Conservation (phyloP, 2,329 filamentous ascomycete species). For the Pseudonectria foliicola region DNA sequence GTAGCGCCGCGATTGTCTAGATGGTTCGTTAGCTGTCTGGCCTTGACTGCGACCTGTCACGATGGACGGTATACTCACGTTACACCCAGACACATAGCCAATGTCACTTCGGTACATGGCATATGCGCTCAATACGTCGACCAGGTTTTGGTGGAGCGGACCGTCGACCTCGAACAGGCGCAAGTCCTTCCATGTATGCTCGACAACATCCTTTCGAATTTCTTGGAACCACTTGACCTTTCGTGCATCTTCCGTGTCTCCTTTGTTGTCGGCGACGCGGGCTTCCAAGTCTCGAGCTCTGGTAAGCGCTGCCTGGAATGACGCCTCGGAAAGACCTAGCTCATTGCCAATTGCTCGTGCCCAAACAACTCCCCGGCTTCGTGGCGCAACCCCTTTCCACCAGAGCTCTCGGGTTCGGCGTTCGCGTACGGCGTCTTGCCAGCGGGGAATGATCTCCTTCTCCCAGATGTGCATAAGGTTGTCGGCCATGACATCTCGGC, state of each 20-base stretch:
- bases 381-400: constrained; percentile 72
- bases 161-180: constrained; percentile 62
- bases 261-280: constrained; percentile 44
- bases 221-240: constrained; percentile 55
- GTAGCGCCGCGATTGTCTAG: constrained; percentile 63
- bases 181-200: constrained; percentile 62
- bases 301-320: constrained; percentile 63
- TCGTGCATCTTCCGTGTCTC: constrained; percentile 45
- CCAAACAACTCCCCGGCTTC: constrained; percentile 65
- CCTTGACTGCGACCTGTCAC: constrained; percentile 3
- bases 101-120: constrained; percentile 77
- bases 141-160: constrained; percentile 59
- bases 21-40: constrained; percentile 11
- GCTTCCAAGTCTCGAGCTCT: constrained; percentile 58
- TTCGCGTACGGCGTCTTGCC: constrained; percentile 63
- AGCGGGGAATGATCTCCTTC: constrained; percentile 67
- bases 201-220: constrained; percentile 57
- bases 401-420: constrained; percentile 67
- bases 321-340: constrained; percentile 57
- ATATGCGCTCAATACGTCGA: constrained; percentile 72
- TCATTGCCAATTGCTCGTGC: constrained; percentile 65
- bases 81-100: constrained; percentile 67
- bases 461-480: constrained; percentile 63
- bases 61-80: constrained; percentile 46
- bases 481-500: constrained; percentile 47